Evolutionary conservation across 2,329 filamentous ascomycete species (phyloP), one percentile per base, ranked within the genome.

Genomic region (Apiospora koreana): DNA sequence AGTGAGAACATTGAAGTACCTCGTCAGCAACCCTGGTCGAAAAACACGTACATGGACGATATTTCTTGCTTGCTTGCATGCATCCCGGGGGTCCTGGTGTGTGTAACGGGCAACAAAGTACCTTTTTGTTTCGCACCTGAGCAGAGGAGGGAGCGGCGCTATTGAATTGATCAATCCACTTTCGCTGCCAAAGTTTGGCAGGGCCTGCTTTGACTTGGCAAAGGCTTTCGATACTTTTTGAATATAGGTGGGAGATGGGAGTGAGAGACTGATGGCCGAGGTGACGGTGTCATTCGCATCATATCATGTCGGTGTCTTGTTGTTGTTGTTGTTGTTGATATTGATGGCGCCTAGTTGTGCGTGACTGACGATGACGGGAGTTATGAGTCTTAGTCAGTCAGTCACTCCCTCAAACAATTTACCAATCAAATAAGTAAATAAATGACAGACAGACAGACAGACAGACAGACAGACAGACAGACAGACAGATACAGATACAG

Each of bases 121-220:
- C 54, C 54, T 62, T 38, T 31, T 38, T 62, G 31, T 62, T 62
- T 62, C 31, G 54, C 54, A 62, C 31, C 54, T 14, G 21, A 48
- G 23, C 25, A 23, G 23, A 54, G 25, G 48, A 31, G 50, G 25
- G n/a, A 50, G 46, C 10, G 18, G 21, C 54, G 54, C 54, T 62
- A 62, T 62, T 62, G 54, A 62, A 62, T 38, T 38, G 54, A 62
- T 62, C 54, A 38, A 62, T 38, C 54, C 54, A 62, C 54, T 62
- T 38, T 38, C 31, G 10, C 21, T 62, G 54, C 54, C 54, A 62
- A 62, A 62, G 31, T 62, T 62, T 62, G 54, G 54, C 54, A 62
- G 31, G 21, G 16, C 31, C 35, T 62, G 28, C 21, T 62, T 62
- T 62, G 35, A 62, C 54, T 62, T 62, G 54, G 54, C 31, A 62